Conservation (phyloP, 2,329 filamentous ascomycete species). For the Ceratocystis cubensis region DNA sequence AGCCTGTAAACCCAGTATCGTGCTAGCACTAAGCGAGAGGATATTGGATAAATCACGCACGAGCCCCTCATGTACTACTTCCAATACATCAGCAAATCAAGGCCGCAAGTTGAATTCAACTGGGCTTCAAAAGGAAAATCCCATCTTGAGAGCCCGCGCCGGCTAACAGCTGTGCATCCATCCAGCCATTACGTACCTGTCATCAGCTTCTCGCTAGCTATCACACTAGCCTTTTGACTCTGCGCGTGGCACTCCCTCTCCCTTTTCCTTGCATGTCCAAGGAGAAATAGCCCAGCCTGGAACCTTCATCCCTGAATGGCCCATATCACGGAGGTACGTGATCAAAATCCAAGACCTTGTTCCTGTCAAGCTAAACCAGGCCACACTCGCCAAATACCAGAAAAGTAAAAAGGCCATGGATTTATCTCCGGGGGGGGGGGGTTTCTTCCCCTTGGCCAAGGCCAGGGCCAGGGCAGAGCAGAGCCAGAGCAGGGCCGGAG, state of each 20-base stretch:
- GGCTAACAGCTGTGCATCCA: too few relatives aligned
- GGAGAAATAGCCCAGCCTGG: slow-evolving; percentile 1
- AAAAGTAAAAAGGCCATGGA: not conserved
- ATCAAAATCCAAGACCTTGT: not conserved
- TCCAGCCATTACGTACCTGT: too few relatives aligned
- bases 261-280: not conserved
- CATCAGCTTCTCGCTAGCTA: too few relatives aligned
- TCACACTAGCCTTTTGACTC: too few relatives aligned
- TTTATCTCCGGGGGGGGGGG: not conserved
- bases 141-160: too few relatives aligned
- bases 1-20: not conserved
- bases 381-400: not conserved
- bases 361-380: not conserved
- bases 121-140: too few relatives aligned
- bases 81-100: not conserved
- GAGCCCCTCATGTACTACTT: not conserved
- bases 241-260: not conserved
- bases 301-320: not conserved
- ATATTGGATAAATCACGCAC: not conserved
- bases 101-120: too few relatives aligned
- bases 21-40: not conserved
- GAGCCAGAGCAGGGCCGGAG: not conserved
- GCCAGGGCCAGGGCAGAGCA: too few relatives aligned
- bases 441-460: not conserved
- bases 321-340: not conserved